Evolutionary conservation across 208 protist genomes (phyloP).

Genomic region (Naegleria gruberi): DNA sequence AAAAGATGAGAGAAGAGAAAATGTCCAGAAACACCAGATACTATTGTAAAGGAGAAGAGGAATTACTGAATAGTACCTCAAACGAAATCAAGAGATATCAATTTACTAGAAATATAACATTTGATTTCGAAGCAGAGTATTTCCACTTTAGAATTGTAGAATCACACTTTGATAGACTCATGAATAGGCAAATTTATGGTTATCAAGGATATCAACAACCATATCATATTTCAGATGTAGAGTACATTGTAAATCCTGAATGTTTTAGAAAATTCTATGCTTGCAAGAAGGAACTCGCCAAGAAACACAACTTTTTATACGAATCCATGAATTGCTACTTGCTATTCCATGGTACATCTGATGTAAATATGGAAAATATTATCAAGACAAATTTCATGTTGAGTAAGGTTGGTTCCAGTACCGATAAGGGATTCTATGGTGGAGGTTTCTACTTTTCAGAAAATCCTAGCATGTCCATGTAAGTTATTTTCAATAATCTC

Average conservation of each 20-base stretch:
- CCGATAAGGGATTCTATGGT: slow-evolving; percentile 19
- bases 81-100: not conserved
- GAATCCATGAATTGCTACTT: not conserved
- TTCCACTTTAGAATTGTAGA: slow-evolving; percentile 16
- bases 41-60: not conserved
- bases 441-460: slow-evolving; percentile 14
- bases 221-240: not conserved
- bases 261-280: not conserved
- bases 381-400: slow-evolving; percentile 10
- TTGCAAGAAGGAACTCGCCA: not conserved
- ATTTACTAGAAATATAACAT: not conserved
- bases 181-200: not conserved
- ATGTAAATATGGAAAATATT: slow-evolving; percentile 13
- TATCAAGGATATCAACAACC: not conserved
- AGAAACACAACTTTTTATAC: slow-evolving; percentile 3
- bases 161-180: not conserved
- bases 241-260: slow-evolving; percentile 17
- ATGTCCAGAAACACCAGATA: not conserved
- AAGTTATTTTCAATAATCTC: not conserved
- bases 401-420: not conserved
- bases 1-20: not conserved
- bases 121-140: not conserved
- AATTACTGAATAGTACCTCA: not conserved
- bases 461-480: not conserved
- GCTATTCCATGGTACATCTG: slow-evolving; percentile 7